A percentile compares a stretch with the other conserved stretches of the same genome.
Conservation (phyloP, 305 asterid genomes). For the Fraxinus xanthoxyloides region DNA sequence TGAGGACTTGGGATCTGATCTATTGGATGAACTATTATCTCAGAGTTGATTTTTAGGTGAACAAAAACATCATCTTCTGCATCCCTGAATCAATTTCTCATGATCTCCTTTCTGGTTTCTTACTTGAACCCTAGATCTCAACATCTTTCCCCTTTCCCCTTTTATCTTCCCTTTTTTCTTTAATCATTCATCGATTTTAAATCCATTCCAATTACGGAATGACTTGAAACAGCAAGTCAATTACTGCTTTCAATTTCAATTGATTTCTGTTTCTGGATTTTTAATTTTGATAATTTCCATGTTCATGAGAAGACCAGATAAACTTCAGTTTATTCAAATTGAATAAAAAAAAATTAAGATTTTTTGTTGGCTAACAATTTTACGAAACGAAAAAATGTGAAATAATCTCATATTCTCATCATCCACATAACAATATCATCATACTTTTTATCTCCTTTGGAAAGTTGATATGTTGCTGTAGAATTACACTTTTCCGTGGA, state of each 20-base stretch:
- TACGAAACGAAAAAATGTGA: neutral
- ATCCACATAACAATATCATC: neutral
- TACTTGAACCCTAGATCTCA: slow-evolving; percentile 2
- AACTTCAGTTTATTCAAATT: neutral
- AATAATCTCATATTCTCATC: neutral
- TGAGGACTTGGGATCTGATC: slow-evolving; percentile 42
- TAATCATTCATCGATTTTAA: neutral
- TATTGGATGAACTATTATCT: slow-evolving; percentile 40
- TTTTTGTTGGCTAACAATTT: neutral
- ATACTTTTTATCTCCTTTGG: neutral
- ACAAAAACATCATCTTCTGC: neutral
- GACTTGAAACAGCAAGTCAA: neutral
- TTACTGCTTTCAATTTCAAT: neutral
- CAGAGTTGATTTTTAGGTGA: neutral
- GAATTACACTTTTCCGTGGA: neutral
- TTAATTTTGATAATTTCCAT: neutral
- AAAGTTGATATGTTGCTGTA: neutral
- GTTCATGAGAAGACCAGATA: neutral
- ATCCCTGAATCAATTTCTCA: neutral
- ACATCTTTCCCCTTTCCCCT: neutral
- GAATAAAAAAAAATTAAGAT: neutral
- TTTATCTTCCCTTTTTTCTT: neutral
- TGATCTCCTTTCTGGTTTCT: neutral
- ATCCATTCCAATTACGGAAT: neutral
- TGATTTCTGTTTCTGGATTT: neutral